phyloP scores from a whole-genome alignment of 306 rosid genomes.

The Purshia tridentata region DNA sequence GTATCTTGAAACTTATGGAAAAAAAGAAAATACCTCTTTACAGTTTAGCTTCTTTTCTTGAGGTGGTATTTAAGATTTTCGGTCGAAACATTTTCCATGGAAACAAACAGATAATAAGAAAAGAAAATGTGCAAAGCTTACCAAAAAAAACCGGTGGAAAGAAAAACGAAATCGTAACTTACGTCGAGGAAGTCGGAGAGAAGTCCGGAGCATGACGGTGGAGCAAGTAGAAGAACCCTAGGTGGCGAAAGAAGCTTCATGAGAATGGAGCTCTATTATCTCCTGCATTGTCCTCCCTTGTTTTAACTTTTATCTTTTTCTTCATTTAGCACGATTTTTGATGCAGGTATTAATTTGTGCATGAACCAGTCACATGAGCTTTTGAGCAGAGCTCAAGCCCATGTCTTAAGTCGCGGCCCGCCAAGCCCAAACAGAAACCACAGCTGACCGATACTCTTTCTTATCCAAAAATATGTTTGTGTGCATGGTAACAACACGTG shows the following conservation, averaged over 20 bases:
- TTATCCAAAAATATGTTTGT: no score
- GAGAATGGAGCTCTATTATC: conserved; percentile 13
- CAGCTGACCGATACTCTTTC: no score
- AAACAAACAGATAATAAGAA: conserved; percentile 5
- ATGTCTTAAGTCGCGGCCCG: no score
- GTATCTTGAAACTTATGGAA: conserved; percentile 6
- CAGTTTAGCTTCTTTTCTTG: neutral
- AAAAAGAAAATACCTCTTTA: neutral
- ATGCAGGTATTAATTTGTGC: no score
- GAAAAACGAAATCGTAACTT: neutral
- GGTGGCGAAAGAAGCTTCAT: conserved; percentile 4
- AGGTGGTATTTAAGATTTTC: neutral
- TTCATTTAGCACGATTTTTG: conserved; percentile 12
- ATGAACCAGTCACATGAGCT: neutral
- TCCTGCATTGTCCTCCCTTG: conserved; percentile 5
- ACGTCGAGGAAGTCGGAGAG: conserved; percentile 2
- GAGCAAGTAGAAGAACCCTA: neutral
- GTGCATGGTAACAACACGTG: no score
- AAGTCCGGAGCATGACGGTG: neutral
- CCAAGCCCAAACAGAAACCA: neutral
- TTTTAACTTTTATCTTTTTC: neutral
- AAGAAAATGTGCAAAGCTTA: neutral
- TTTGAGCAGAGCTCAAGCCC: neutral
- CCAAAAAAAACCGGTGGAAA: no score
- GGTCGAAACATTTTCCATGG: neutral